phyloP scores from a whole-genome alignment of 1,284 basidiomycete species.

The Hemileia vastatrix region DNA sequence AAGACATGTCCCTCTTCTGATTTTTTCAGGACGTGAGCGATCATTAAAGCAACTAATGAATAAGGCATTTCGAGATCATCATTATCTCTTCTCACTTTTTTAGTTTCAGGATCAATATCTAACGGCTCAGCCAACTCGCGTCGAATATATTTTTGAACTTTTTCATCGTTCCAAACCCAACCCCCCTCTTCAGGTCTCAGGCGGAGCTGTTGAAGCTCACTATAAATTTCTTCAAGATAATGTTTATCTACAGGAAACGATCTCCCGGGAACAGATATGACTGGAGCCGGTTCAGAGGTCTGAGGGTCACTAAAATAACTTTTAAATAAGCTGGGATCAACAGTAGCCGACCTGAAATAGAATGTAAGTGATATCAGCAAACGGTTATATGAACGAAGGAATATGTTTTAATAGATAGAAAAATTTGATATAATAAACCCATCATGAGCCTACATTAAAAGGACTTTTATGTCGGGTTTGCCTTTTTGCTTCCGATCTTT shows the following conservation, averaged over 20 bases:
- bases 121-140: conserved; percentile 55
- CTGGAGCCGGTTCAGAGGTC: conserved; percentile 56
- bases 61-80: conserved; percentile 75
- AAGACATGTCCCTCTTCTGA: conserved; percentile 80
- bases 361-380: background rate
- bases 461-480: conserved; percentile 69
- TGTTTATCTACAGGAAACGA: conserved; percentile 76
- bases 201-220: conserved; percentile 47
- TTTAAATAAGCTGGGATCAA: conserved; percentile 80
- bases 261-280: conserved; percentile 81
- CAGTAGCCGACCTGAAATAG: conserved; percentile 63
- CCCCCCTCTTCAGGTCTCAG: conserved; percentile 45
- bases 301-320: conserved; percentile 65
- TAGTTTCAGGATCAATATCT: conserved; percentile 27
- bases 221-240: conserved; percentile 71
- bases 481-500: conserved; percentile 60
- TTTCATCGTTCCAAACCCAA: conserved; percentile 67
- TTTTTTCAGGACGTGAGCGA: conserved; percentile 65
- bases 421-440: background rate
- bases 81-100: conserved; percentile 41
- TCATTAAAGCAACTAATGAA: conserved; percentile 68
- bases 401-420: background rate
- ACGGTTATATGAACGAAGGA: background rate
- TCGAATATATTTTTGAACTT: conserved; percentile 65
- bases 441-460: conserved; percentile 58